Percentiles rank a stretch among this genome's conserved stretches.
Conservation (phyloP, 345 rosid species). For the Citrus cavaleriei region DNA sequence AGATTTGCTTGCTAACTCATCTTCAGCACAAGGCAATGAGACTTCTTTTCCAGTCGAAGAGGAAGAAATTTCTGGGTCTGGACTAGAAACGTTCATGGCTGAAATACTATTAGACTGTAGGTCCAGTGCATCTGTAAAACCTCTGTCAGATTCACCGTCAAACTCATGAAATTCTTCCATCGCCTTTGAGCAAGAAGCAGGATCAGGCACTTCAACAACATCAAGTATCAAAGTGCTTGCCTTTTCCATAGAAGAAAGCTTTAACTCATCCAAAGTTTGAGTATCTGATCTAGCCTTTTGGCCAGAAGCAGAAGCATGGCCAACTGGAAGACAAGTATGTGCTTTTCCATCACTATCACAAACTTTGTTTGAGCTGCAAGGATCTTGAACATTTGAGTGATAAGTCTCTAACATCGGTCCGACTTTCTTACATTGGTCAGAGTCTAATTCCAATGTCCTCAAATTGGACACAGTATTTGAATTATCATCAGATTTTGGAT, state of each 20-base stretch:
- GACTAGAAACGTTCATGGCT: conserved; percentile 7
- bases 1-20: conserved; percentile 16
- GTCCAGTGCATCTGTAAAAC: conserved; percentile 8
- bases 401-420: conserved; percentile 1
- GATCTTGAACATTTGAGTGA: conserved; percentile 18
- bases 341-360: conserved; percentile 11
- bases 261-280: conserved; percentile 21
- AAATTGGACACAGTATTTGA: conserved; percentile 6
- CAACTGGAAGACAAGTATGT: conserved; percentile 7
- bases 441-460: conserved; percentile 14
- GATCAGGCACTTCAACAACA: conserved; percentile 10
- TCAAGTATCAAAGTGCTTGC: conserved; percentile 8
- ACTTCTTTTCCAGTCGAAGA: conserved; percentile 25
- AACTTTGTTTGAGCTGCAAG: conserved; percentile 24
- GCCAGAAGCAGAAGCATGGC: conserved; percentile 19
- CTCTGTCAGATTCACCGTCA: conserved; percentile 10
- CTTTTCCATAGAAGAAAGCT: conserved; percentile 18
- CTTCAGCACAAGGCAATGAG: conserved; percentile 3
- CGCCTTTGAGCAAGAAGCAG: conserved; percentile 10
- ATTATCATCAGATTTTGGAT: conserved; percentile 22
- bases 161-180: conserved; percentile 18
- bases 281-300: conserved; percentile 20
- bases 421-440: conserved; percentile 5
- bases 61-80: conserved; percentile 17
- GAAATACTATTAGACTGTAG: conserved; percentile 6